These are phyloP conservation scores for Gardenia jasminoides DNA, from an alignment of 257 asterid species.

Conservation along the genomic window DNA sequence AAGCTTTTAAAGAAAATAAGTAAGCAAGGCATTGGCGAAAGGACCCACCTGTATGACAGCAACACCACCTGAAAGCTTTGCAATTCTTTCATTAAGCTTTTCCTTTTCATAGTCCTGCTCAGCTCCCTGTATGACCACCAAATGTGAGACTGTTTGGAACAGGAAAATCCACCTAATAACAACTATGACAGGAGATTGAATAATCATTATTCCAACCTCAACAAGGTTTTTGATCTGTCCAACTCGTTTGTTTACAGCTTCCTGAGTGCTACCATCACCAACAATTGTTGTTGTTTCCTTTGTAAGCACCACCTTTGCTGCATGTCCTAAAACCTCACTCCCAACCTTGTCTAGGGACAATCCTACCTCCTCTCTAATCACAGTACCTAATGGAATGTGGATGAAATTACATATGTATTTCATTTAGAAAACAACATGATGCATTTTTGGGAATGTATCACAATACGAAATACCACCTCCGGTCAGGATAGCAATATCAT, in stretches of 20 bases:
- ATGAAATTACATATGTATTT: not conserved
- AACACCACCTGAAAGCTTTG: slow-evolving; percentile 55
- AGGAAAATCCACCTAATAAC: not conserved
- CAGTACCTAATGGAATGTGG: slow-evolving; percentile 25
- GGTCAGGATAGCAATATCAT: slow-evolving; percentile 34
- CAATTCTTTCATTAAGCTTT: slow-evolving; percentile 44
- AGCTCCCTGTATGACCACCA: slow-evolving; percentile 26
- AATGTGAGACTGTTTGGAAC: not conserved
- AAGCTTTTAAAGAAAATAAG: not conserved
- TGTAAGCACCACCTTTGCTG: slow-evolving; percentile 41
- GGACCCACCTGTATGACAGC: slow-evolving; percentile 44
- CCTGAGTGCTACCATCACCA: slow-evolving; percentile 41
- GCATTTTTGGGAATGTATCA: not conserved
- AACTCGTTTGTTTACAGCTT: slow-evolving; percentile 36
- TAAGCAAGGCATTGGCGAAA: not conserved
- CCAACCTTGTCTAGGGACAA: slow-evolving; percentile 32
- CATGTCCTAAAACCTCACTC: slow-evolving; percentile 40
- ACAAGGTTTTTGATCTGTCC: slow-evolving; percentile 37
- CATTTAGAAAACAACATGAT: not conserved
- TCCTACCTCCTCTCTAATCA: slow-evolving; percentile 35
- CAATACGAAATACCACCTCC: slow-evolving; percentile 22
- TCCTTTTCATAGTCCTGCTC: slow-evolving; percentile 37
- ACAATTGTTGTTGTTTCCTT: slow-evolving; percentile 42
- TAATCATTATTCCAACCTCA: slow-evolving; percentile 12
- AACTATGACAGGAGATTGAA: not conserved